phyloP scores from a whole-genome alignment of 2,329 filamentous ascomycete species.

The Tolypocladium album region DNA sequence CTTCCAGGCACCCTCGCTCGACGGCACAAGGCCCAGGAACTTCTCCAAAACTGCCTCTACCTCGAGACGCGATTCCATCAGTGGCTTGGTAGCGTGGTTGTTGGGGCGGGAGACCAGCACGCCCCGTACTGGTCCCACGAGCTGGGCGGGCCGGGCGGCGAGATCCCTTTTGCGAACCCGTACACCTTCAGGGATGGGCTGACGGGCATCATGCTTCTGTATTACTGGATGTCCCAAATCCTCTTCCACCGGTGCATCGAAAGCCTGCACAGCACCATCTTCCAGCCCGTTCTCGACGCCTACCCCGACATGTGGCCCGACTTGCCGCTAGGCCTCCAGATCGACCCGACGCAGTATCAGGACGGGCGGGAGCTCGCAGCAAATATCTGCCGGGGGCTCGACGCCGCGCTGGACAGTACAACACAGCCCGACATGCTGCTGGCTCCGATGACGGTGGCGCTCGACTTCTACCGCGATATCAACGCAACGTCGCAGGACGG shows the following conservation, averaged over 20 bases:
- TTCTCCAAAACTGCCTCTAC: conserved; percentile 35
- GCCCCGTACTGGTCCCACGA: conserved; percentile 30
- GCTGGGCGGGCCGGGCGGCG: conserved; percentile 13
- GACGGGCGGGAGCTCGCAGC: conserved; percentile 33
- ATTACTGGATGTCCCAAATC: conserved; percentile 43
- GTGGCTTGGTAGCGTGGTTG: conserved; percentile 29
- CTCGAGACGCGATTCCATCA: conserved; percentile 36
- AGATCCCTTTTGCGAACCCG: conserved; percentile 32
- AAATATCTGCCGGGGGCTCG: conserved; percentile 39
- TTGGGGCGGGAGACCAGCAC: conserved; percentile 15
- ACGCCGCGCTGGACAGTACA: conserved; percentile 31
- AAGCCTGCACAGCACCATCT: conserved; percentile 30
- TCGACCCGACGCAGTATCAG: conserved; percentile 32
- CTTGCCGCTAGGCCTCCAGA: conserved; percentile 23
- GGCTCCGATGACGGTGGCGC: conserved; percentile 30
- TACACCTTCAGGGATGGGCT: conserved; percentile 33
- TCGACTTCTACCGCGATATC: conserved; percentile 30
- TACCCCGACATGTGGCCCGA: conserved; percentile 27
- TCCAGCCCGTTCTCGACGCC: conserved; percentile 30
- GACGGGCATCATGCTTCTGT: conserved; percentile 36
- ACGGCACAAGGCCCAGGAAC: conserved; percentile 33
- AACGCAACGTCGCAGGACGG: conserved; percentile 27
- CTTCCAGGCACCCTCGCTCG: conserved; percentile 29
- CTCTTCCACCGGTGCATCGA: conserved; percentile 38
- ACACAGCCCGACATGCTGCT: conserved; percentile 35